phyloP scores from a whole-genome alignment of 2,329 filamentous ascomycete genomes.

The Paracamarosporium sp. region DNA sequence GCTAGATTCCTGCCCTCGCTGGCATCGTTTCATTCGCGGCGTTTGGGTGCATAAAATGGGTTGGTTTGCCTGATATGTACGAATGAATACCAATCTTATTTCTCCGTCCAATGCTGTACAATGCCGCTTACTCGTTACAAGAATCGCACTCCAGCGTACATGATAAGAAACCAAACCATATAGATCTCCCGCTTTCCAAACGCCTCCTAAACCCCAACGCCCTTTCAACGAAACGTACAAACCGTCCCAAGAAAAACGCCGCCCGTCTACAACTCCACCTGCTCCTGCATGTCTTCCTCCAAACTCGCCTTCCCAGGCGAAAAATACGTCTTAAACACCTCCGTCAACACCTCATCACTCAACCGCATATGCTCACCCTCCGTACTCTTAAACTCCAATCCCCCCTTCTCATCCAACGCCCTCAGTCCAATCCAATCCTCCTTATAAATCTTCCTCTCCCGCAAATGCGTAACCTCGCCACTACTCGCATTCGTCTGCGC shows the following conservation, averaged over 20 bases:
- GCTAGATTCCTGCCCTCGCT: slow-evolving; percentile 3
- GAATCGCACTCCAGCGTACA: too few relatives aligned
- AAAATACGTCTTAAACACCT: slow-evolving; percentile 72
- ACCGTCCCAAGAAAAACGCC: neutral
- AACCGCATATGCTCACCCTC: slow-evolving; percentile 87
- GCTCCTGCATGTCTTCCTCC: slow-evolving; percentile 26
- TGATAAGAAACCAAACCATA: too few relatives aligned
- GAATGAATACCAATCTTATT: slow-evolving; percentile 4
- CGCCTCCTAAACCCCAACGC: neutral
- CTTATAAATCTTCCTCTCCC: slow-evolving; percentile 75
- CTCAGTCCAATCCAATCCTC: slow-evolving; percentile 94
- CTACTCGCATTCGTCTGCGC: slow-evolving; percentile 73
- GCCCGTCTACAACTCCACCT: slow-evolving; percentile 35
- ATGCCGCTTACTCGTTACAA: neutral
- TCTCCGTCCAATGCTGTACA: neutral
- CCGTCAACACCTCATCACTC: slow-evolving; percentile 67
- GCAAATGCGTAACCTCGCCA: slow-evolving; percentile 68
- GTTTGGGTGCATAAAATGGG: slow-evolving; percentile 8
- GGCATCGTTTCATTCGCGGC: neutral
- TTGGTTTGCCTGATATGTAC: neutral
- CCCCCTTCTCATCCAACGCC: slow-evolving; percentile 78
- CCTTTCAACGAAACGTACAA: neutral
- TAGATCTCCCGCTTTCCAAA: too few relatives aligned
- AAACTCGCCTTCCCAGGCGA: slow-evolving; percentile 49
- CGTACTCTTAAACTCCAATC: slow-evolving; percentile 74